Evolutionary conservation across 2,329 filamentous ascomycete genomes (phyloP), one percentile per base, ranked within the genome.

Genomic region (Cladosporium sp.): DNA sequence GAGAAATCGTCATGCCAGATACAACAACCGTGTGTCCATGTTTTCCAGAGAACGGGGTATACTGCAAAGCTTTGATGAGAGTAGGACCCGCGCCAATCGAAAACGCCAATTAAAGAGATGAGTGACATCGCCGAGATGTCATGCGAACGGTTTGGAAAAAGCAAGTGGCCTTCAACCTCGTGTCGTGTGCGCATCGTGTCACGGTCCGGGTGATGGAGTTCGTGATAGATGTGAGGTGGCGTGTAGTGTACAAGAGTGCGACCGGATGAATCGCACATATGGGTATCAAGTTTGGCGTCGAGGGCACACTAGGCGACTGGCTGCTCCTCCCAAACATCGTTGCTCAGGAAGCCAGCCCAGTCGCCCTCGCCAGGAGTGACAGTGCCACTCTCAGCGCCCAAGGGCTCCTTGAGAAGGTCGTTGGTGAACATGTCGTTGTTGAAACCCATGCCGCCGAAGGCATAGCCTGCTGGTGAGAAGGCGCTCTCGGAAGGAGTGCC

Each of bases 301-400:
- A 18, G 48, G 36, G 10, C 25, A 32, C 18, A 18, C 32, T 46
- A 65, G 11, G 34, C 63, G 18, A 59, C 63, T 10, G 63, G 46
- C 63, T 65, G 63, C 56, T 65, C 63, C 23, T 65, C 63, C 63
- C 63, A 65, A 25, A 46, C 49, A 32, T 65, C 63, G 63, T 65
- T 65, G 32, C 49, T 39, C 10, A 65, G 46, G 46, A 65, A 59
- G 10, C 63, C 63, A 28, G 54, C 54, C 64, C 64, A 65, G 34
- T 65, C 64, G 16, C 48, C 57, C 25, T 65, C 64, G 18, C 64
- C 64, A 34, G 67, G 64, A 34, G 68, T 66, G 71, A 72, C 66
- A 1, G 70, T 68, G n/a, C 69, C 73, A 6, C 65, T 66, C 14
- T 71, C 70, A 32, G 64, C 67, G 57, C 68, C 67, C 34, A 66